Evolutionary conservation across 495 filamentous ascomycete species (phyloP), one percentile per base, ranked within the genome.

Genomic region (Aspergillus wentii): DNA sequence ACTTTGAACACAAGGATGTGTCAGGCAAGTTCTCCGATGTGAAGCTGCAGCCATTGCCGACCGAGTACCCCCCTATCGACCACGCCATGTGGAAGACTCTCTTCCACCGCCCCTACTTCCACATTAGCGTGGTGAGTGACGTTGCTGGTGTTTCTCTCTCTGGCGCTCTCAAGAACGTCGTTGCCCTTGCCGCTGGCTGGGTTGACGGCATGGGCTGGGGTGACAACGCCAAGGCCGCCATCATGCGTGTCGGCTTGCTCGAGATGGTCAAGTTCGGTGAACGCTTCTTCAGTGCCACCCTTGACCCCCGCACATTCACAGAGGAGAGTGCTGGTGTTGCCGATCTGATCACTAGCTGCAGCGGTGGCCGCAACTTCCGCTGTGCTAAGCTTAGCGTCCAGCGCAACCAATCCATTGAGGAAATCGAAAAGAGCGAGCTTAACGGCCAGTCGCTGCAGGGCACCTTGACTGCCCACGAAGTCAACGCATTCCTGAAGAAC

Each of bases 361-460:
- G 78, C 42, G 84, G 88, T 26, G 94, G 94, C 17, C 76, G 94
- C 17, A 99, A 99, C 60, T 92, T 87, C 74, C 79, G 86, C 33
- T 96, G 89, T 56, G 92, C 94, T 22, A 94, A 84, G 76, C 78
- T 90, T 67, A 83, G 83, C 10, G 76, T 95, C 19, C 76, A 92
- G 75, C 75, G 82, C 48, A 81, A 82, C 25, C 74, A 86, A 40
- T 74, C 77, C 26, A 84, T 99, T 30, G 80, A 83, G 41, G 86
- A 96, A 67, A 75, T 99, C 40, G 94, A 97, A 75, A 72, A 76
- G 55, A 72, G 74, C 27, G 89, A 95, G 62, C 71, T 99, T 43
- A 99, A 99, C 57, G 94, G 94, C 21, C 94, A 99, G 74, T 95
- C 89, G 68, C 66, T 99, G 46, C 94, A 97, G 61, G 94, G 94